Evolutionary conservation across 768 basidiomycete species (phyloP).

Genomic region (Lyophyllum decastes): DNA sequence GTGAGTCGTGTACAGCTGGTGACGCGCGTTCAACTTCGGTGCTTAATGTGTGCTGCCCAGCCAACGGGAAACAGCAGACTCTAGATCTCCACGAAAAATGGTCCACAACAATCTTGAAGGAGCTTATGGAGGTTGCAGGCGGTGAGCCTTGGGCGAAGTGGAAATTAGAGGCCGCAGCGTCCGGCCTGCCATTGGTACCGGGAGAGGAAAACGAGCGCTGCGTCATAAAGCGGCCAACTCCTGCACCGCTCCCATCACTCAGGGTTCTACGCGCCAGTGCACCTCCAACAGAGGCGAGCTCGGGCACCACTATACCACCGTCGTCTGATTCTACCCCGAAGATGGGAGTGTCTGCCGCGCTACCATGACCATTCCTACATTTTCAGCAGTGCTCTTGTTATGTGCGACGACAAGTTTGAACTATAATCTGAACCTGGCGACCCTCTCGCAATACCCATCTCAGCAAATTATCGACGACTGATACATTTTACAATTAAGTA

Average conservation of each 20-base stretch:
- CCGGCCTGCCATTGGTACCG: conserved; percentile 50
- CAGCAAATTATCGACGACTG: not conserved
- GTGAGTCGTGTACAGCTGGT: conserved; percentile 43
- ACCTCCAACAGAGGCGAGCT: not conserved
- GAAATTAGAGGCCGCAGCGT: conserved; percentile 45
- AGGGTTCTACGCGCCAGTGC: conserved; percentile 15
- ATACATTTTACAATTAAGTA: not conserved
- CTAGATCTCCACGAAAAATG: conserved; percentile 66
- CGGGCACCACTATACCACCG: conserved; percentile 17
- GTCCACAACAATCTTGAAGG: conserved; percentile 66
- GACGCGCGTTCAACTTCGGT: not conserved
- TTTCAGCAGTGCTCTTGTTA: not conserved
- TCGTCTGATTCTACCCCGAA: conserved; percentile 4
- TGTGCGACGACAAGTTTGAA: conserved; percentile 4
- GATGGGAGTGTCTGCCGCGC: conserved; percentile 25
- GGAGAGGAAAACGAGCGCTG: conserved; percentile 38
- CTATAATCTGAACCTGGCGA: not conserved
- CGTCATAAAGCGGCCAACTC: conserved; percentile 21
- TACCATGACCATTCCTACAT: conserved; percentile 19
- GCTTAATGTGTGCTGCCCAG: conserved; percentile 28
- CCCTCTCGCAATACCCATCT: not conserved
- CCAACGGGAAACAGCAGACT: conserved; percentile 46
- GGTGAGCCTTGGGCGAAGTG: conserved; percentile 59
- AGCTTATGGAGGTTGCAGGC: conserved; percentile 71
- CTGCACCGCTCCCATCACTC: conserved; percentile 25